These are phyloP conservation scores for Alternaria arborescens DNA, from an alignment of 2,329 filamentous ascomycete genomes.

Conservation along the genomic window DNA sequence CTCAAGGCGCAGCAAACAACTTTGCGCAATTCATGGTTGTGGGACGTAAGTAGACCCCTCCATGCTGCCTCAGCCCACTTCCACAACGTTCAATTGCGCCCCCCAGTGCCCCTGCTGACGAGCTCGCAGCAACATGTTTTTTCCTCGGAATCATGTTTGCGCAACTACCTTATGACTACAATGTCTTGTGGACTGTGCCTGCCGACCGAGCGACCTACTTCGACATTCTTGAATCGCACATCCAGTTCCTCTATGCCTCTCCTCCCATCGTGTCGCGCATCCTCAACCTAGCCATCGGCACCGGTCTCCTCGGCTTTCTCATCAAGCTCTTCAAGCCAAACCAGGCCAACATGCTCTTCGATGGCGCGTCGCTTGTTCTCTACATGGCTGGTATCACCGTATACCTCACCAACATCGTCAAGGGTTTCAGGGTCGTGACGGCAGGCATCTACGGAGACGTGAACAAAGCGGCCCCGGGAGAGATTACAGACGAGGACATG, in stretches of 20 bases:
- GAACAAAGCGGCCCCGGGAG: conserved; percentile 39
- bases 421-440: conserved; percentile 85
- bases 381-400: conserved; percentile 89
- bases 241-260: conserved; percentile 88
- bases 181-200: conserved; percentile 80
- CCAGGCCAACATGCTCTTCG: conserved; percentile 96
- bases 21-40: conserved; percentile 98
- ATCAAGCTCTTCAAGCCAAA: conserved; percentile 93
- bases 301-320: conserved; percentile 88
- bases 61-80: conserved; percentile 13
- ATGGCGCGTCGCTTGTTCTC: conserved; percentile 74
- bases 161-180: conserved; percentile 94
- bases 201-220: conserved; percentile 74
- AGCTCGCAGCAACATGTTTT: conserved; percentile 75
- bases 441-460: conserved; percentile 70
- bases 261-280: conserved; percentile 92
- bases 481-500: conserved; percentile 47
- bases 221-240: conserved; percentile 85
- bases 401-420: conserved; percentile 96
- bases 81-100: conserved; percentile 6
- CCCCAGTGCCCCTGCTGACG: conserved; percentile 19
- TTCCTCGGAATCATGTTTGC: conserved; percentile 98
- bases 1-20: conserved; percentile 55
- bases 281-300: conserved; percentile 89
- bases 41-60: conserved; percentile 72